Evolutionary conservation across 2,329 filamentous ascomycete species (phyloP).

Genomic region (Alternaria sp.): DNA sequence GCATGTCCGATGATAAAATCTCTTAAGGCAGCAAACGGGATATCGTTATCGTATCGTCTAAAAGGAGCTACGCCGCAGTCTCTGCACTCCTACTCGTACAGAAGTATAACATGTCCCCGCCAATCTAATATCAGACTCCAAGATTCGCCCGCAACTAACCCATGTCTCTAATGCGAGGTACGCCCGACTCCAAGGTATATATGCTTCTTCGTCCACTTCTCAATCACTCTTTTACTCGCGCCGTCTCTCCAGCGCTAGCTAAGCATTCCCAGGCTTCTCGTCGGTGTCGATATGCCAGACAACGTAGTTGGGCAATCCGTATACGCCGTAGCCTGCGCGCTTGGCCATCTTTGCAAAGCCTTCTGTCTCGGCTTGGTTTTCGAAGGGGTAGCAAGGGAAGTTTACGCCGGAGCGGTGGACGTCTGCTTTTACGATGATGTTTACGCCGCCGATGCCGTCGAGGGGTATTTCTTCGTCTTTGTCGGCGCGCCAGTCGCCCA

Average conservation of each 20-base stretch:
- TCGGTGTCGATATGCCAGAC: conserved; percentile 99
- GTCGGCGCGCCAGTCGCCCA: conserved; percentile 92
- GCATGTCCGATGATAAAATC: not conserved
- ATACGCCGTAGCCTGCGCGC: conserved; percentile 88
- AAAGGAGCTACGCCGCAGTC: not conserved
- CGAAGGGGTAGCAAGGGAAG: conserved; percentile 94
- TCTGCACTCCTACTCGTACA: not conserved
- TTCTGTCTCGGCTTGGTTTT: conserved; percentile 98
- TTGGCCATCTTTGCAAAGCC: conserved; percentile 99
- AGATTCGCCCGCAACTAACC: not conserved
- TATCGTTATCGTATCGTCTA: conserved; percentile 1
- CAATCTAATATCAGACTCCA: not conserved
- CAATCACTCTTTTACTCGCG: not conserved
- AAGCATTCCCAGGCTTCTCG: conserved; percentile 84
- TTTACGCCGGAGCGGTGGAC: conserved; percentile 97
- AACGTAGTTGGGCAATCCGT: conserved; percentile 94
- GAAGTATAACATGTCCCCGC: not conserved
- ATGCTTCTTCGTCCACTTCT: not conserved
- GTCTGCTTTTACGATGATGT: conserved; percentile 96
- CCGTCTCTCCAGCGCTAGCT: not conserved
- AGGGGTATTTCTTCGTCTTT: conserved; percentile 92
- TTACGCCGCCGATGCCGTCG: conserved; percentile 95
- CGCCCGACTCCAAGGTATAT: conserved; percentile 16
- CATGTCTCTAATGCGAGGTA: not conserved
- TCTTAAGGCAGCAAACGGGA: not conserved